Evolutionary conservation across 2,329 filamentous ascomycete species (phyloP).

Genomic region (Elsinoe perseae): DNA sequence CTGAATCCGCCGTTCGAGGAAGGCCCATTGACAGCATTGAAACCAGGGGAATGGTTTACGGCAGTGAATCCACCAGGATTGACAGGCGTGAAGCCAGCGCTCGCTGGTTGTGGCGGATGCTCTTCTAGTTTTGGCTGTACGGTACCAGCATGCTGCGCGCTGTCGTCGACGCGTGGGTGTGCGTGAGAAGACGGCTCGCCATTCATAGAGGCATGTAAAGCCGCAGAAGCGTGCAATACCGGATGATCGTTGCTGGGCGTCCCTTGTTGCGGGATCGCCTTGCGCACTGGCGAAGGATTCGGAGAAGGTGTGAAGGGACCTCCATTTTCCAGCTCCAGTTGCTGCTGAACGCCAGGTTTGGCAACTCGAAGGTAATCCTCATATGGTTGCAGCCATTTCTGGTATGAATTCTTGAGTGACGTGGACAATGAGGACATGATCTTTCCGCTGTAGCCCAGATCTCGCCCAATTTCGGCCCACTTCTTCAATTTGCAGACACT

Average conservation of each 20-base stretch:
- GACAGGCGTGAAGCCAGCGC: conserved; percentile 63
- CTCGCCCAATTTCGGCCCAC: conserved; percentile 96
- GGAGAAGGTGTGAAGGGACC: conserved; percentile 80
- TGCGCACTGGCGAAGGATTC: conserved; percentile 63
- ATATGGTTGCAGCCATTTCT: conserved; percentile 93
- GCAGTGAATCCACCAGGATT: conserved; percentile 58
- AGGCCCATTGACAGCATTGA: conserved; percentile 52
- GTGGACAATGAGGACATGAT: conserved; percentile 99
- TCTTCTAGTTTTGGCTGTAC: conserved; percentile 28
- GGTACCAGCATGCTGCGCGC: background rate
- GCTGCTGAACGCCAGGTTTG: conserved; percentile 93
- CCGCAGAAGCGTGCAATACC: conserved; percentile 50
- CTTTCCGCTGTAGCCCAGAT: conserved; percentile 95
- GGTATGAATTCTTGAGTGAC: conserved; percentile 95
- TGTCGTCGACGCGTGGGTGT: conserved; percentile 16
- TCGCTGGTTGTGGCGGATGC: conserved; percentile 37
- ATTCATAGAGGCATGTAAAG: conserved; percentile 45
- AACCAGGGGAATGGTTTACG: conserved; percentile 53
- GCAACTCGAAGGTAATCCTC: conserved; percentile 87
- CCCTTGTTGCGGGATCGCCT: conserved; percentile 36
- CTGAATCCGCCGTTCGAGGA: conserved; percentile 38
- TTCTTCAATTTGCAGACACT: conserved; percentile 97
- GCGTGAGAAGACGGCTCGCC: background rate
- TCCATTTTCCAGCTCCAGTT: conserved; percentile 86
- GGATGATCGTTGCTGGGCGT: conserved; percentile 57